A percentile compares a stretch with the other conserved stretches of the same genome.
These are phyloP conservation scores for Heritiera fomes DNA, from an alignment of 345 rosid species.

Conservation along the genomic window DNA sequence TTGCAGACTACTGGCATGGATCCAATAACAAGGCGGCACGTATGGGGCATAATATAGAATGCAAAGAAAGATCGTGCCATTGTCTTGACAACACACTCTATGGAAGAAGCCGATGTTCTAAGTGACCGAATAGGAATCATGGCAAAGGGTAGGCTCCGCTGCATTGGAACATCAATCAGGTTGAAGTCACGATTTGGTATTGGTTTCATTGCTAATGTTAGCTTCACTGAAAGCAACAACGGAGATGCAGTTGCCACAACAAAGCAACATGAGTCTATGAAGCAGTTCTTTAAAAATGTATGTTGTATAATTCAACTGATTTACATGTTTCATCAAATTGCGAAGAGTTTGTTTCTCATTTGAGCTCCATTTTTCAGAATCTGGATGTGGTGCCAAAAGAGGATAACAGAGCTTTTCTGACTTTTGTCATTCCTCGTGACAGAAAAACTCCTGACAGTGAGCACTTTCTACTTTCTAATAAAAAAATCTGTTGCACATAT, in stretches of 20 bases:
- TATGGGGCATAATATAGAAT: slow-evolving; percentile 85
- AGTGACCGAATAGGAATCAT: slow-evolving; percentile 91
- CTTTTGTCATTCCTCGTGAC: slow-evolving; percentile 82
- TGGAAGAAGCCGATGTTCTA: slow-evolving; percentile 93
- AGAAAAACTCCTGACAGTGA: slow-evolving; percentile 65
- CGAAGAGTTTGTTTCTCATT: slow-evolving; percentile 19
- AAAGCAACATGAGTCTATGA: slow-evolving; percentile 48
- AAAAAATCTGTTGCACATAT: background rate
- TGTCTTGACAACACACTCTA: slow-evolving; percentile 85
- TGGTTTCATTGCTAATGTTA: slow-evolving; percentile 77
- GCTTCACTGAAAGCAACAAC: slow-evolving; percentile 53
- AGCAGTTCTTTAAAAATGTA: slow-evolving; percentile 75
- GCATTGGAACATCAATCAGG: slow-evolving; percentile 87
- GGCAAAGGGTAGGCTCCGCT: slow-evolving; percentile 94
- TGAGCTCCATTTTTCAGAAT: slow-evolving; percentile 43
- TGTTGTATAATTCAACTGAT: slow-evolving; percentile 26
- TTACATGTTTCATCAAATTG: slow-evolving; percentile 1
- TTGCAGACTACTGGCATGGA: slow-evolving; percentile 93
- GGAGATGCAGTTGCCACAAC: slow-evolving; percentile 35
- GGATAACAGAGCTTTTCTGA: slow-evolving; percentile 69
- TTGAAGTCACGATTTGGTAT: slow-evolving; percentile 87
- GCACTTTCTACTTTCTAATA: slow-evolving; percentile 14
- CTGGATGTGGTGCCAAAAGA: slow-evolving; percentile 64
- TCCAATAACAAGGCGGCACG: slow-evolving; percentile 91
- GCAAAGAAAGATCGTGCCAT: slow-evolving; percentile 87